Evolutionary conservation across 2,329 filamentous ascomycete species (phyloP), one percentile per base, ranked within the genome.

Genomic region (Colletotrichum tanaceti): DNA sequence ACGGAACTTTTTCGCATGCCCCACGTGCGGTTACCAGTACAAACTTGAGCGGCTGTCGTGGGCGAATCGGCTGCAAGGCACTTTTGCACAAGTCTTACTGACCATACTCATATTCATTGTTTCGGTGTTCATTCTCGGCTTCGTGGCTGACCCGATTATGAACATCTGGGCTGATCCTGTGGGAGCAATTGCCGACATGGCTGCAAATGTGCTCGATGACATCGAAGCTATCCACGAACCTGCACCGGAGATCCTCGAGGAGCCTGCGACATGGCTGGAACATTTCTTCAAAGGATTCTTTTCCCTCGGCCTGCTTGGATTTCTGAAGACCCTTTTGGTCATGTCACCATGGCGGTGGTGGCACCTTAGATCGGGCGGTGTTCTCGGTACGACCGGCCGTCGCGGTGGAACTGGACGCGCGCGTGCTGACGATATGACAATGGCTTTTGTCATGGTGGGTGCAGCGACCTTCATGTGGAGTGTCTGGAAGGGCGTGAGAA

Each of bases 241-340:
- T 35, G 71, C 73, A 47, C 79, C 68, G 80, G 74, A 70, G 84
- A 59, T 59, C 5, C n/a, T 86, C 13, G 82, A 86, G 43, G 84
- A 87, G 67, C 77, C 84, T 14, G 79, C 80, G 1, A 87, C 89
- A 1, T 98, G 95, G 95, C 74, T 84, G 7, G 89, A 92, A 73
- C 96, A 99, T 77, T 96, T 98, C 73, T 71, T 92, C 66, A 98
- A 98, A 79, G 96, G 96, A 0, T 85, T 98, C 72, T 90, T 95
- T n/a, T 95, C 93, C 5, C 86, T 98, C 58, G 96, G 96, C 9
- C 82, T 98, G 7, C 82, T 98, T 20, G 94, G 95, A 0, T 92
- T 97, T 69, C 78, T 94, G 65, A 97, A 97, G 79, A 91, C 91
- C 35, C 83, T 97, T 60, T 80, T 97, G 58, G 87, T 90, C 18